Evolutionary conservation across 2,329 filamentous ascomycete species (phyloP).

Genomic region (Annulohypoxylon truncatum): DNA sequence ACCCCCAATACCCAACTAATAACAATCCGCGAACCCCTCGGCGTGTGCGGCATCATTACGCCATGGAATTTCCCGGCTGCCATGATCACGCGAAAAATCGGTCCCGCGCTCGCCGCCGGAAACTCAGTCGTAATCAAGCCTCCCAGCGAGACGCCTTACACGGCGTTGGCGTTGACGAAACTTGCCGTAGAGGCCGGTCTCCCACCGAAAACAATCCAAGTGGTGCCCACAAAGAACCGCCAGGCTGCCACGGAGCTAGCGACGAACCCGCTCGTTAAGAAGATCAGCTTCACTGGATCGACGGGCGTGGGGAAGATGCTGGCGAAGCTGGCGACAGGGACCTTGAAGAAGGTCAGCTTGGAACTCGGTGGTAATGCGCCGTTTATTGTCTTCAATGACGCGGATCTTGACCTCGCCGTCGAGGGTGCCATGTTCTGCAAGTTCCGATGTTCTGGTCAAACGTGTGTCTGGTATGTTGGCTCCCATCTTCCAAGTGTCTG

Average conservation of each 20-base stretch:
- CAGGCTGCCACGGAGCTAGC: not conserved
- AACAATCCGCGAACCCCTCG: slow-evolving; percentile 70
- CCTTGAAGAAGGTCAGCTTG: not conserved
- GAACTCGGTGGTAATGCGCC: not conserved
- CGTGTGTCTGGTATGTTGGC: not conserved
- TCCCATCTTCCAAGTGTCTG: not conserved
- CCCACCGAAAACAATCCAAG: slow-evolving; percentile 52
- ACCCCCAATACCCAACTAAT: slow-evolving; percentile 64
- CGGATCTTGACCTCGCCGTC: not conserved
- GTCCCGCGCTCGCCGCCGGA: slow-evolving; percentile 59
- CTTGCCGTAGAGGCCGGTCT: slow-evolving; percentile 52
- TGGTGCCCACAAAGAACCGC: slow-evolving; percentile 55
- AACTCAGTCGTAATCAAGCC: slow-evolving; percentile 54
- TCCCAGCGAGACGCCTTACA: slow-evolving; percentile 52
- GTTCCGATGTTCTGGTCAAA: not conserved
- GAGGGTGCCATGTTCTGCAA: not conserved
- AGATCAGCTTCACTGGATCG: not conserved
- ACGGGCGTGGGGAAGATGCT: not conserved
- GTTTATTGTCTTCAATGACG: not conserved
- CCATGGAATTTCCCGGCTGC: slow-evolving; percentile 73
- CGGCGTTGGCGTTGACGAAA: slow-evolving; percentile 47
- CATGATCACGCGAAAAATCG: slow-evolving; percentile 61
- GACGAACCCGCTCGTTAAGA: not conserved
- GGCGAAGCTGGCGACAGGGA: not conserved
- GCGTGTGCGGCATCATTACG: slow-evolving; percentile 71